Conservation (phyloP, 2,329 filamentous ascomycete genomes). For the Pestalotiopsis sp. region DNA sequence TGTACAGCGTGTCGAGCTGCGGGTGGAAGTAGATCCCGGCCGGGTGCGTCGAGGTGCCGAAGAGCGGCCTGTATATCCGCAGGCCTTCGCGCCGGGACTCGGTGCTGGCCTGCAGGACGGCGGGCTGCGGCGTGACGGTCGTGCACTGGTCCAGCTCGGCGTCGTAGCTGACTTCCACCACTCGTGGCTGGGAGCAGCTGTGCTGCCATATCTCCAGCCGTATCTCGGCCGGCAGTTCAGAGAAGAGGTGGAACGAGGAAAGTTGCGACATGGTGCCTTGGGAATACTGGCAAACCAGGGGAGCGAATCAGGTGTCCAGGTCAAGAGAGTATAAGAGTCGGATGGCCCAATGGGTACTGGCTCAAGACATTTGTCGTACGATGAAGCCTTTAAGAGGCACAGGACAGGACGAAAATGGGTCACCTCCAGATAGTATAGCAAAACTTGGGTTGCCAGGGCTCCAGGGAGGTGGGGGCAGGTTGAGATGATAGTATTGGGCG, state of each 20-base stretch:
- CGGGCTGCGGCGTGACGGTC: conserved; percentile 37
- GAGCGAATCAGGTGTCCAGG: not conserved
- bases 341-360: not conserved
- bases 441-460: not conserved
- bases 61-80: conserved; percentile 36
- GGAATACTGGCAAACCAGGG: not conserved
- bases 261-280: not conserved
- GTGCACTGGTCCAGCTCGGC: conserved; percentile 34
- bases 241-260: conserved; percentile 33
- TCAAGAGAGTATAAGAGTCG: not conserved
- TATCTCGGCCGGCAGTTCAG: conserved; percentile 37
- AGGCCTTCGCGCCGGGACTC: conserved; percentile 44
- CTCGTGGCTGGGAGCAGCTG: conserved; percentile 36
- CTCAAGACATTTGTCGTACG: conserved; percentile 4
- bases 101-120: conserved; percentile 39
- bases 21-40: conserved; percentile 31
- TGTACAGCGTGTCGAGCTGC: conserved; percentile 36
- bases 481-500: not conserved
- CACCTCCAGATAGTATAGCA: not conserved
- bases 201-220: conserved; percentile 41
- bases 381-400: not conserved
- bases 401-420: not conserved
- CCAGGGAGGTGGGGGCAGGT: not conserved
- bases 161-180: conserved; percentile 41
- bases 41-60: conserved; percentile 32